Conservation (phyloP, 305 asterid genomes). For the Rubia peregrina region DNA sequence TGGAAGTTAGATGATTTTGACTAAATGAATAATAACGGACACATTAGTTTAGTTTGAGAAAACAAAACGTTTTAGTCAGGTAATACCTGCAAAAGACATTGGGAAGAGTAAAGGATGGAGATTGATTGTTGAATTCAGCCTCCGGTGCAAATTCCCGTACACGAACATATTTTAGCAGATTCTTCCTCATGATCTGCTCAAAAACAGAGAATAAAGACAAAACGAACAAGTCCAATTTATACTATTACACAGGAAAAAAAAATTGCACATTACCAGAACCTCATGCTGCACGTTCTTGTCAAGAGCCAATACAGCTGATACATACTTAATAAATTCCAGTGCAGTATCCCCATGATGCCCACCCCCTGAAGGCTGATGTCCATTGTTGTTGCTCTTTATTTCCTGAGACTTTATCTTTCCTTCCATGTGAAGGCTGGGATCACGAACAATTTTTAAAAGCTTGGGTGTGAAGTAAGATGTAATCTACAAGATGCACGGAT, state of each 20-base stretch:
- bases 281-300: constrained; percentile 94
- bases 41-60: not conserved
- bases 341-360: constrained; percentile 62
- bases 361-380: constrained; percentile 35
- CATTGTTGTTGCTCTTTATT: constrained; percentile 31
- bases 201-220: not conserved
- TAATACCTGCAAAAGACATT: constrained; percentile 90
- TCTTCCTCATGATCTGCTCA: constrained; percentile 88
- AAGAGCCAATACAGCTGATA: constrained; percentile 86
- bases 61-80: not conserved
- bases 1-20: not conserved
- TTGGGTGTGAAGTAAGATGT: constrained; percentile 74
- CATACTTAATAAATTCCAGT: constrained; percentile 84
- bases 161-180: constrained; percentile 73
- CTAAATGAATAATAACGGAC: not conserved
- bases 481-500: constrained; percentile 45
- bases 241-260: not conserved
- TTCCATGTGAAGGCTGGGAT: constrained; percentile 58
- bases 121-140: constrained; percentile 59
- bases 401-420: constrained; percentile 39
- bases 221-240: not conserved
- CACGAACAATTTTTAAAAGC: constrained; percentile 76
- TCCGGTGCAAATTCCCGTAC: constrained; percentile 92
- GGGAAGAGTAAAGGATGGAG: constrained; percentile 56
- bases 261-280: constrained; percentile 59